A percentile compares a stretch with the other conserved stretches of the same genome.
Conservation (phyloP, 306 rosid species). For the Luffa acutangula region DNA sequence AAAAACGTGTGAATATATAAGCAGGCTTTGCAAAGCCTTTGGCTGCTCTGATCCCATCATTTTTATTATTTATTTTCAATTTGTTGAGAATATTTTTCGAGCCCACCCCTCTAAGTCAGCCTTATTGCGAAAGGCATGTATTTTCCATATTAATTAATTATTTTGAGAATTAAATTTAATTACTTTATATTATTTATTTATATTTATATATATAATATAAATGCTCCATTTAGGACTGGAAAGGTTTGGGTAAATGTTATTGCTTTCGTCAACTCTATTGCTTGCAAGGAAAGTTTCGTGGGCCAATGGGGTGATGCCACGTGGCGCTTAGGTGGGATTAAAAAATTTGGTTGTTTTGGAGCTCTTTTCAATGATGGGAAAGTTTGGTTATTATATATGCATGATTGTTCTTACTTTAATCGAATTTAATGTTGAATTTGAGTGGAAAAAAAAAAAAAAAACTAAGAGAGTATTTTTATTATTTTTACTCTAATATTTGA, state of each 20-base stretch:
- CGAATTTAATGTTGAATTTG: not conserved
- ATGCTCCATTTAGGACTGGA: not conserved
- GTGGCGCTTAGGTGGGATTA: not conserved
- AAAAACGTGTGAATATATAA: not conserved
- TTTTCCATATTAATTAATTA: not conserved
- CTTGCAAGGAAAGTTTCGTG: not conserved
- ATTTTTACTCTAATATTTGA: not conserved
- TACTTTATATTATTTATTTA: not conserved
- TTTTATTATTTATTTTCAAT: not conserved
- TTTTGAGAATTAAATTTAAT: not conserved
- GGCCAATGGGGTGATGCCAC: not conserved
- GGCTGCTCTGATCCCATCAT: not conserved
- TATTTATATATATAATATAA: not conserved
- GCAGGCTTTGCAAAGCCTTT: not conserved
- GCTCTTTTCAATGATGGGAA: not conserved
- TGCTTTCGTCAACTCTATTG: constrained; percentile 1
- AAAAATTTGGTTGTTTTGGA: not conserved
- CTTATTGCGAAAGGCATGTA: constrained; percentile 18
- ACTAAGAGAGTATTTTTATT: not conserved
- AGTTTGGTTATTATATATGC: too few species aligned
- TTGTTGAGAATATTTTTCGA: constrained; percentile 7
- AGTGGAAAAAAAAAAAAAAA: too few species aligned
- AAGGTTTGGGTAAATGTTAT: not conserved
- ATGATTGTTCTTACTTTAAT: not conserved
- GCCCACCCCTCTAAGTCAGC: constrained; percentile 25